Conservation (phyloP, 31 red algal genomes). For the Porphyra umbilicalis region DNA sequence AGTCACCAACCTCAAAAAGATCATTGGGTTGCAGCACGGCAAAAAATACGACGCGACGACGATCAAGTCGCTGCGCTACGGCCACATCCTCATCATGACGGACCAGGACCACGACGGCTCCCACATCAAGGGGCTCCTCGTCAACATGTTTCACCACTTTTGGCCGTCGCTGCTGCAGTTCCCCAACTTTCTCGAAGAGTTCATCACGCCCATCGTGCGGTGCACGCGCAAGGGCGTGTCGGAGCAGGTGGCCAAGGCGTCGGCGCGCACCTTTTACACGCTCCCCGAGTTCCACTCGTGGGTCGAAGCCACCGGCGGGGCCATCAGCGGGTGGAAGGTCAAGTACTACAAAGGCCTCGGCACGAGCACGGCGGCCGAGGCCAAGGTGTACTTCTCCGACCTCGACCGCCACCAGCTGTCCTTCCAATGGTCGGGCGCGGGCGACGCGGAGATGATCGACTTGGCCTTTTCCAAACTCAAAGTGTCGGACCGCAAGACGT, state of each 20-base stretch:
- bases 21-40: slow-evolving; percentile 89
- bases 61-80: slow-evolving; percentile 88
- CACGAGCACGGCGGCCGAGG: slow-evolving; percentile 84
- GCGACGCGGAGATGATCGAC: slow-evolving; percentile 76
- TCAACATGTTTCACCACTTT: slow-evolving; percentile 99
- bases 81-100: slow-evolving; percentile 98
- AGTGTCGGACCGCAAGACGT: slow-evolving; percentile 80
- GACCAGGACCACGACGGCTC: slow-evolving; percentile 99
- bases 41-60: slow-evolving; percentile 67
- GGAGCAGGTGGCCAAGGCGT: slow-evolving; percentile 30
- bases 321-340: slow-evolving; percentile 43
- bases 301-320: slow-evolving; percentile 20
- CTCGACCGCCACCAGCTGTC: slow-evolving; percentile 60
- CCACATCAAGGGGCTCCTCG: slow-evolving; percentile 98
- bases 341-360: slow-evolving; percentile 99
- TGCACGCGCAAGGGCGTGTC: slow-evolving; percentile 27
- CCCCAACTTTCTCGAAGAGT: slow-evolving; percentile 90
- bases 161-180: slow-evolving; percentile 92
- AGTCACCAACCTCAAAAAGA: slow-evolving; percentile 95
- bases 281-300: slow-evolving; percentile 85
- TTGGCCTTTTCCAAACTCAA: slow-evolving; percentile 88
- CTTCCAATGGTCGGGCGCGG: slow-evolving; percentile 52
- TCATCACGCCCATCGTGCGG: slow-evolving; percentile 95
- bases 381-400: slow-evolving; percentile 92
- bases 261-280: slow-evolving; percentile 69